Percentiles rank a stretch among this genome's conserved stretches.
phyloP scores from a whole-genome alignment of 2,329 filamentous ascomycete genomes.

The Fusarium longipes region DNA sequence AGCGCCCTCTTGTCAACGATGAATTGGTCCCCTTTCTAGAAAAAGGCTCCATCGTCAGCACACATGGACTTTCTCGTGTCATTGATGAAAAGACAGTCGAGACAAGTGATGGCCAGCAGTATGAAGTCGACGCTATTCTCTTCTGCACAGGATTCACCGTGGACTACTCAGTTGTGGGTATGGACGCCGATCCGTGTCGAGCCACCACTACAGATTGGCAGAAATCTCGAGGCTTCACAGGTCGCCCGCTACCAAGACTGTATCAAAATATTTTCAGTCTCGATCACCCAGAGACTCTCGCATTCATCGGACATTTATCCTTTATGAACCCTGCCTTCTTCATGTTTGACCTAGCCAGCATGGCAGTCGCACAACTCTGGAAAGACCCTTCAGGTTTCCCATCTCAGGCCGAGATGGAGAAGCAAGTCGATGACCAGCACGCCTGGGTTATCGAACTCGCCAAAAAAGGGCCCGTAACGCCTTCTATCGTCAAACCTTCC shows the following conservation, averaged over 20 bases:
- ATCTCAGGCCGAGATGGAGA: slow-evolving; percentile 3
- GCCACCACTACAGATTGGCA: slow-evolving; percentile 4
- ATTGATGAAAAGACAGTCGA: slow-evolving; percentile 7
- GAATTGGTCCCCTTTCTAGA: slow-evolving; percentile 1
- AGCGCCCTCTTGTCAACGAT: slow-evolving; percentile 12
- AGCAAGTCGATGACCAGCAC: slow-evolving; percentile 8
- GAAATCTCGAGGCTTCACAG: slow-evolving; percentile 1
- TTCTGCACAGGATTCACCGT: slow-evolving; percentile 11
- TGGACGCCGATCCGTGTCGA: slow-evolving; percentile 4
- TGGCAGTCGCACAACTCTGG: slow-evolving; percentile 11
- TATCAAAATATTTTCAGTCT: slow-evolving; percentile 16
- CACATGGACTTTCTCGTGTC: neutral
- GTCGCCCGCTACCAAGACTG: neutral
- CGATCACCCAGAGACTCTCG: slow-evolving; percentile 3
- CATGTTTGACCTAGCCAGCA: slow-evolving; percentile 12
- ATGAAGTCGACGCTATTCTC: slow-evolving; percentile 13
- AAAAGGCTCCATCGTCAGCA: slow-evolving; percentile 4
- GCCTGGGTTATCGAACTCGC: slow-evolving; percentile 1
- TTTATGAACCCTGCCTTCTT: slow-evolving; percentile 14
- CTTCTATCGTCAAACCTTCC: slow-evolving; percentile 7
- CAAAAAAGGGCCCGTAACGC: slow-evolving; percentile 6
- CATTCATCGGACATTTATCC: slow-evolving; percentile 8
- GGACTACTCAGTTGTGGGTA: slow-evolving; percentile 5
- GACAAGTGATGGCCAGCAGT: neutral
- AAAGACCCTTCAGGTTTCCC: slow-evolving; percentile 8